Conservation (phyloP, 441 rosid species). For the Manihot esculenta region DNA sequence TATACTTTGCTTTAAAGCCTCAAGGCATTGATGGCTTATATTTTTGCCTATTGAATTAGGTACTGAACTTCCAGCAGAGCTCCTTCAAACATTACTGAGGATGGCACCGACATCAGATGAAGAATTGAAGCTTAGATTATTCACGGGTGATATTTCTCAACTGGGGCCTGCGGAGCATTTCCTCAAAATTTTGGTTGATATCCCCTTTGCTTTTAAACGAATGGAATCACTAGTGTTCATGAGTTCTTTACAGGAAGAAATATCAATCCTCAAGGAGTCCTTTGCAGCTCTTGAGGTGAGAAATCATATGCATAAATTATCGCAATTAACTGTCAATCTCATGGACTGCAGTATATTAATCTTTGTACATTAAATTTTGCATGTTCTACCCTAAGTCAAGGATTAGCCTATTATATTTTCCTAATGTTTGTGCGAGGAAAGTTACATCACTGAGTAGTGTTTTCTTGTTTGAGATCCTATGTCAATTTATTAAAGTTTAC, state of each 20-base stretch:
- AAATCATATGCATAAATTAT: constrained; percentile 6
- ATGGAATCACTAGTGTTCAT: constrained; percentile 76
- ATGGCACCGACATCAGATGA: constrained; percentile 92
- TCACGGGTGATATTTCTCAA: constrained; percentile 60
- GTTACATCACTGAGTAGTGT: neutral
- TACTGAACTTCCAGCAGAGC: constrained; percentile 86
- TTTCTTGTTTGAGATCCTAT: neutral
- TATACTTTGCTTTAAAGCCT: neutral
- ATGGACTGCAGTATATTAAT: neutral
- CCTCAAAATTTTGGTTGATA: constrained; percentile 69
- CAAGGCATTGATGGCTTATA: neutral
- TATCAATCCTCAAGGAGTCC: constrained; percentile 56
- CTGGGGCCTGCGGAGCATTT: constrained; percentile 94
- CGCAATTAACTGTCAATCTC: neutral
- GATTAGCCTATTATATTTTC: neutral
- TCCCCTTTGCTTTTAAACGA: constrained; percentile 80
- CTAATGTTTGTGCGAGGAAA: neutral
- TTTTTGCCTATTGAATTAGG: constrained; percentile 44
- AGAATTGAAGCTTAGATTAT: constrained; percentile 90
- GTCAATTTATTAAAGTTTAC: neutral
- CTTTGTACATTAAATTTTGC: neutral
- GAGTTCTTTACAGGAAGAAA: constrained; percentile 77
- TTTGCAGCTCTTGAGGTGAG: constrained; percentile 76
- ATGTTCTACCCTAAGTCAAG: neutral
- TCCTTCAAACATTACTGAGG: constrained; percentile 76